Evolutionary conservation across 805 yeast genomes (phyloP).

Genomic region (Schwanniomyces sp.): DNA sequence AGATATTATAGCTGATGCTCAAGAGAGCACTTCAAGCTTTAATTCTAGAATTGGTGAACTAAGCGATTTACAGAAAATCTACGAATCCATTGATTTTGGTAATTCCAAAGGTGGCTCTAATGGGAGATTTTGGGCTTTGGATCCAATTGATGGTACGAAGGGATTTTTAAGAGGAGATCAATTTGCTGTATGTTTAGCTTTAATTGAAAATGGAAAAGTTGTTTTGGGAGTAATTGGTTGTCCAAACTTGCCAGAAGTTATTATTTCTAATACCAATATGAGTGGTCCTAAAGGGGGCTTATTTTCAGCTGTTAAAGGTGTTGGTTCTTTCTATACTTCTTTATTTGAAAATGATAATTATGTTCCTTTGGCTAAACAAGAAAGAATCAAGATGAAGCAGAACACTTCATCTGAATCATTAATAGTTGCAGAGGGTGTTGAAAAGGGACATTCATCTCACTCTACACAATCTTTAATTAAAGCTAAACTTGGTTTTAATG

Average conservation of each 20-base stretch:
- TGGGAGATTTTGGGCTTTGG: constrained; percentile 95
- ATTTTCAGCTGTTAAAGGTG: constrained; percentile 65
- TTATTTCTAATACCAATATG: constrained; percentile 33
- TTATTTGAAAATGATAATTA: constrained; percentile 38
- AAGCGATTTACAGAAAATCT: constrained; percentile 47
- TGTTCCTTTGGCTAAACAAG: constrained; percentile 27
- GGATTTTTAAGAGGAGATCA: constrained; percentile 96
- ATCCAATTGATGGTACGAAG: constrained; percentile 97
- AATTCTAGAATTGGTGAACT: constrained; percentile 41
- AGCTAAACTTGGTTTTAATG: constrained; percentile 42
- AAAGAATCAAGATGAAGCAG: constrained; percentile 53
- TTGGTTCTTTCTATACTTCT: constrained; percentile 62
- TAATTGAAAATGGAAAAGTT: constrained; percentile 82
- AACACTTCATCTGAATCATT: constrained; percentile 47
- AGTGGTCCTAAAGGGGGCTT: constrained; percentile 61
- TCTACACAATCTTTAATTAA: constrained; percentile 81
- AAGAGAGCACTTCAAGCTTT: constrained; percentile 39
- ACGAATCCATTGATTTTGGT: constrained; percentile 75
- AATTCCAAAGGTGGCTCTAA: constrained; percentile 71
- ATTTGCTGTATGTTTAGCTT: constrained; percentile 91
- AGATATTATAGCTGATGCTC: constrained; percentile 55
- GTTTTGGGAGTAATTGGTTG: constrained; percentile 94
- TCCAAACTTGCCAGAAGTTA: constrained; percentile 74
- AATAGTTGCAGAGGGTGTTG: constrained; percentile 89
- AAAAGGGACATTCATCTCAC: constrained; percentile 91